These are phyloP conservation scores for Ogataea nitratoaversa DNA, from an alignment of 805 yeast genomes.

Conservation along the genomic window DNA sequence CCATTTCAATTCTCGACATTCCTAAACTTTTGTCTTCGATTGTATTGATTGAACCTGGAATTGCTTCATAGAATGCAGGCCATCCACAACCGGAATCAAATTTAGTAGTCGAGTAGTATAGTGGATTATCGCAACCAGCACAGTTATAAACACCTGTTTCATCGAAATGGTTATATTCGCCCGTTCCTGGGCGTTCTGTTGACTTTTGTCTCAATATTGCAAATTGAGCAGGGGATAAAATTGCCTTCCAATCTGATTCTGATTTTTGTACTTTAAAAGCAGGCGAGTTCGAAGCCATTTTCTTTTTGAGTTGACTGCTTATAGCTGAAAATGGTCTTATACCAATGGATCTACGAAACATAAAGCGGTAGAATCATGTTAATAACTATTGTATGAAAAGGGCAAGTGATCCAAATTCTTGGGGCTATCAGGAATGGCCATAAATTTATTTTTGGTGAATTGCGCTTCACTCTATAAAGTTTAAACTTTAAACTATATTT, in stretches of 20 bases:
- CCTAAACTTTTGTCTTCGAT: slow-evolving; percentile 63
- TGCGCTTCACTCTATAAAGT: too few species aligned
- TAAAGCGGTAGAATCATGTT: too few species aligned
- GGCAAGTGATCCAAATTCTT: too few species aligned
- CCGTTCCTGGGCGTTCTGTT: slow-evolving; percentile 65
- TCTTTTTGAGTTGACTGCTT: too few species aligned
- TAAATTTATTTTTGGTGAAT: too few species aligned
- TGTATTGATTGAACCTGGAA: slow-evolving; percentile 70
- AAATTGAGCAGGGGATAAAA: slow-evolving; percentile 71
- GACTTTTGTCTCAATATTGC: slow-evolving; percentile 70
- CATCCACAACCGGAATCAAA: slow-evolving; percentile 94
- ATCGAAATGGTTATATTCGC: slow-evolving; percentile 51
- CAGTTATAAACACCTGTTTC: slow-evolving; percentile 69
- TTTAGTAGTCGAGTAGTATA: slow-evolving; percentile 76
- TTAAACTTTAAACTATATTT: too few species aligned
- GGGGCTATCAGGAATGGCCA: too few species aligned
- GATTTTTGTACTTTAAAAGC: slow-evolving; percentile 19
- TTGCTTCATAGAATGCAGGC: slow-evolving; percentile 94
- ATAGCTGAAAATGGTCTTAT: too few species aligned
- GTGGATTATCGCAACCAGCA: slow-evolving; percentile 79
- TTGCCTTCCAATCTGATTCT: slow-evolving; percentile 75
- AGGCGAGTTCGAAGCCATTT: too few species aligned
- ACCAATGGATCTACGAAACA: too few species aligned
- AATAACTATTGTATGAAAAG: too few species aligned
- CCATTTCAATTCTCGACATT: slow-evolving; percentile 84